Percentiles rank a stretch among this genome's conserved stretches.
These are phyloP conservation scores for Quercus tomentella DNA, from an alignment of 331 rosid species.

Conservation along the genomic window DNA sequence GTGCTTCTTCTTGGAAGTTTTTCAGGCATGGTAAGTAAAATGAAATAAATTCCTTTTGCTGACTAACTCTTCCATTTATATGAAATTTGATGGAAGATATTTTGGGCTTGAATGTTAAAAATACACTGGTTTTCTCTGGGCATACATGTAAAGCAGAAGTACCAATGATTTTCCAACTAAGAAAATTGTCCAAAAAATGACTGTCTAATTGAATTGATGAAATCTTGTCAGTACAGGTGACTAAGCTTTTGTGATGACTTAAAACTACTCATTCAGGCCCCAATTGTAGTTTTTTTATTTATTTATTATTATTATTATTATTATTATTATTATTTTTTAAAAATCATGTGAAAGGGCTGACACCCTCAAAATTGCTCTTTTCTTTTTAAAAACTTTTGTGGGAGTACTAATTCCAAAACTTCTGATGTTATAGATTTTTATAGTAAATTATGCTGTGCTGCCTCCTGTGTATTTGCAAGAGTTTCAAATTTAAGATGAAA, in stretches of 20 bases:
- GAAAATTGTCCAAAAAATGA: not conserved
- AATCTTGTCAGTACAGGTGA: not conserved
- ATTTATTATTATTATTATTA: too few relatives aligned
- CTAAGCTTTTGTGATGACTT: not conserved
- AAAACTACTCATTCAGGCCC: not conserved
- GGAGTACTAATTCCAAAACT: not conserved
- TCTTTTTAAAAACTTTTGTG: not conserved
- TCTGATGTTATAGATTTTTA: not conserved
- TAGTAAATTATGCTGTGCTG: not conserved
- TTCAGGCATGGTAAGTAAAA: constrained; percentile 76
- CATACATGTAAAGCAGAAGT: not conserved
- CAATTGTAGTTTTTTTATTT: not conserved
- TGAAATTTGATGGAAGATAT: not conserved
- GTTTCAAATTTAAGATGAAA: not conserved
- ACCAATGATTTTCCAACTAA: not conserved
- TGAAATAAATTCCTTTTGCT: not conserved
- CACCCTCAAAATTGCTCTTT: not conserved
- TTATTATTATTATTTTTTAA: too few relatives aligned
- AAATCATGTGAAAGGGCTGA: not conserved
- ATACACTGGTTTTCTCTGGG: not conserved
- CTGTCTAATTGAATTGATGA: not conserved
- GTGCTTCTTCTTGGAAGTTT: constrained; percentile 87
- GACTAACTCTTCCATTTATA: constrained; percentile 2
- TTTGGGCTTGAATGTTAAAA: constrained; percentile 10
- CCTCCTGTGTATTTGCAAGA: not conserved